Percentiles rank a stretch among this genome's conserved stretches.
phyloP scores from a whole-genome alignment of 176 grass and related monocot species.

The Eremochloa ophiuroides region DNA sequence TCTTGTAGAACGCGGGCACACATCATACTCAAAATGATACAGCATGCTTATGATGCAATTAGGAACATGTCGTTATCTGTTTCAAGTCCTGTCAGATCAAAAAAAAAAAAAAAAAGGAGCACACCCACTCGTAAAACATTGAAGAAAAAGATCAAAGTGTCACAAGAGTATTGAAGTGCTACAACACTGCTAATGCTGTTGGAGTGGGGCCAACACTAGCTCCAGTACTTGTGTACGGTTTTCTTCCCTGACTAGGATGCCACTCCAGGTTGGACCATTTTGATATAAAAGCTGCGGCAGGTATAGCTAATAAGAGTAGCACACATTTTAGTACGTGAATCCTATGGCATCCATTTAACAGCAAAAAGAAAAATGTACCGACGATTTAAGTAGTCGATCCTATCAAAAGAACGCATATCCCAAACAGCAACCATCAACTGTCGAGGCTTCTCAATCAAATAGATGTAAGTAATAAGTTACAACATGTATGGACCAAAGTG shows the following conservation, averaged over 20 bases:
- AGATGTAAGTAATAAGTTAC: not conserved
- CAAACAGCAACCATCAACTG: not conserved
- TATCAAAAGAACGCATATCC: not conserved
- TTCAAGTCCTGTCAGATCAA: not conserved
- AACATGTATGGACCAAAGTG: not conserved
- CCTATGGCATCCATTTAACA: not conserved
- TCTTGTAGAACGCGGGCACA: not conserved
- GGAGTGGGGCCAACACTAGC: not conserved
- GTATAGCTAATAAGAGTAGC: not conserved
- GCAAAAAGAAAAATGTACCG: not conserved
- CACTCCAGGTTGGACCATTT: constrained; percentile 1
- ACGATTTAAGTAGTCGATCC: not conserved
- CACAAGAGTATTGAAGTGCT: not conserved
- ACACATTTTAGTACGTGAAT: not conserved
- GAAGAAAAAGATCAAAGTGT: not conserved
- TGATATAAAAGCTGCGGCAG: not conserved
- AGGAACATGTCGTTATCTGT: not conserved
- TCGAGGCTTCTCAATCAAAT: not conserved
- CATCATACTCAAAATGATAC: not conserved
- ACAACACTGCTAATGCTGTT: not conserved
- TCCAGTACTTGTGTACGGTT: not conserved
- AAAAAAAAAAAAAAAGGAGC: not conserved
- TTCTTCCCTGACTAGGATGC: constrained; percentile 3
- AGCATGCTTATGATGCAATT: not conserved
- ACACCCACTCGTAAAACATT: not conserved